Conservation (phyloP, 768 basidiomycete species). For the Scleroderma bovista region DNA sequence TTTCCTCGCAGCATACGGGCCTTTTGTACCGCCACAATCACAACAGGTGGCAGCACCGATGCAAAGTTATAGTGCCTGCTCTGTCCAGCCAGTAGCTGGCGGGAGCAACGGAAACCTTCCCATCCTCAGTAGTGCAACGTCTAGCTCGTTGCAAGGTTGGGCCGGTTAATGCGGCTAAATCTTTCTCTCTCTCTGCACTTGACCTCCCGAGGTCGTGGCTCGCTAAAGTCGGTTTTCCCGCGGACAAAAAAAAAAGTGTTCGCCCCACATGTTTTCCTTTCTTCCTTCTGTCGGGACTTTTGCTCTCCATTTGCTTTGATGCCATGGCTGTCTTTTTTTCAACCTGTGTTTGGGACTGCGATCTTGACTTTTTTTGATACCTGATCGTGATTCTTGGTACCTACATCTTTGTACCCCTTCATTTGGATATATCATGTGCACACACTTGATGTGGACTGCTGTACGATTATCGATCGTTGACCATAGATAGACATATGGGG, state of each 20-base stretch:
- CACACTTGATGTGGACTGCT: background rate
- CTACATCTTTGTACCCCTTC: background rate
- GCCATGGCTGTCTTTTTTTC: background rate
- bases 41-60: background rate
- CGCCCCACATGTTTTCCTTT: no score
- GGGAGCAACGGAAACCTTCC: conserved; percentile 5
- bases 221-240: background rate
- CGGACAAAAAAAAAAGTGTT: background rate
- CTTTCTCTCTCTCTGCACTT: background rate
- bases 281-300: background rate
- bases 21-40: conserved; percentile 7
- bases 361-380: conserved; percentile 6
- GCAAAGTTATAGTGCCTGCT: background rate
- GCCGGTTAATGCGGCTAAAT: conserved; percentile 14
- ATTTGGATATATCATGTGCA: background rate
- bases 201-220: background rate
- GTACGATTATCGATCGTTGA: background rate
- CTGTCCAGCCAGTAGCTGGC: conserved; percentile 2
- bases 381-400: background rate
- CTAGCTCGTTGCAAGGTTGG: conserved; percentile 27
- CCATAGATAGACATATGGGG: no score
- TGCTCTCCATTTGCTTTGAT: background rate
- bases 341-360: conserved; percentile 10
- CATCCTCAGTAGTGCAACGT: conserved; percentile 17
- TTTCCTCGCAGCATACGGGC: conserved; percentile 2